phyloP scores from a whole-genome alignment of 208 protist species.

The Leptomonas pyrrhocoris region DNA sequence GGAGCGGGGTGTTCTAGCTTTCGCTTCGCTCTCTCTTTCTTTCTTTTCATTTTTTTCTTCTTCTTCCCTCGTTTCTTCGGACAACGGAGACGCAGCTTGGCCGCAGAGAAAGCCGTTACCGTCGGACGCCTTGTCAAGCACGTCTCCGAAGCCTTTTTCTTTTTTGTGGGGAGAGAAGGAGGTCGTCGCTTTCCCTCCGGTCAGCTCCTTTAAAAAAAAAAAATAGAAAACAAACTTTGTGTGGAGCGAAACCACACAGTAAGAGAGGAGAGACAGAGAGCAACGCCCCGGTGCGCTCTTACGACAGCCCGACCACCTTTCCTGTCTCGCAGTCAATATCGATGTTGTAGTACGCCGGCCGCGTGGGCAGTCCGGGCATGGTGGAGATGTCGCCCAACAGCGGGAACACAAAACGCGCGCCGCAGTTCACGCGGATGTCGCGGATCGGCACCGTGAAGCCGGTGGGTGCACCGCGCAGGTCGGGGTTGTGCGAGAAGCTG shows the following conservation, averaged over 20 bases:
- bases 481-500: slow-evolving; percentile 93
- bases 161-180: slow-evolving; percentile 7
- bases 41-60: too few species aligned
- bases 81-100: not conserved
- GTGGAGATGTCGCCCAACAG: slow-evolving; percentile 94
- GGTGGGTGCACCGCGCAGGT: slow-evolving; percentile 89
- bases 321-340: slow-evolving; percentile 95
- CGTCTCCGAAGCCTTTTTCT: not conserved
- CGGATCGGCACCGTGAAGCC: slow-evolving; percentile 93
- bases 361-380: slow-evolving; percentile 95
- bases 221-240: not conserved
- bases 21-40: too few species aligned
- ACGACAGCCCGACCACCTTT: slow-evolving; percentile 93
- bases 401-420: slow-evolving; percentile 96
- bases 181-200: too few species aligned
- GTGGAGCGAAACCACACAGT: too few species aligned
- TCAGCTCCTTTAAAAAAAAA: slow-evolving; percentile 2
- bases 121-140: not conserved
- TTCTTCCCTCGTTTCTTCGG: not conserved
- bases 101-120: slow-evolving; percentile 9
- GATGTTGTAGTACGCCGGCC: slow-evolving; percentile 96
- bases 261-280: too few species aligned
- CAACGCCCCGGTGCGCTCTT: slow-evolving; percentile 10
- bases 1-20: too few species aligned
- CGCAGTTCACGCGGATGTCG: slow-evolving; percentile 93